Evolutionary conservation across 176 grass and related monocot species (phyloP), one percentile per base, ranked within the genome.

Genomic region (Oryza glumipatula): DNA sequence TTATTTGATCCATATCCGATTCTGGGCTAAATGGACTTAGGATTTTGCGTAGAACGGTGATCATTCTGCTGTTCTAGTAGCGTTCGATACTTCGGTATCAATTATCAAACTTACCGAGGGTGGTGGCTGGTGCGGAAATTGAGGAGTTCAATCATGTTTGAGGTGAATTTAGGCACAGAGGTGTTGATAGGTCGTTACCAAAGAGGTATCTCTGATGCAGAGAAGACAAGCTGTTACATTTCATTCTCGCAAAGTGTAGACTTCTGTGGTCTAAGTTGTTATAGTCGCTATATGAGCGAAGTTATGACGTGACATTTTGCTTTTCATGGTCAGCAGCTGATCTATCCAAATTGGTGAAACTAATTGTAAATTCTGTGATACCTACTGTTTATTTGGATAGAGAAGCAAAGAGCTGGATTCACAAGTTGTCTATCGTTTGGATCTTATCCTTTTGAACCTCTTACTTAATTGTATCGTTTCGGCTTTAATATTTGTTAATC

Each of bases 401-500:
- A 41, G 46, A 15, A 68, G 39, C 63, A 41, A 76, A 11, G 23
- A 68, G 19, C 70, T 83, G 71, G 44, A 39, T 11, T 15, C 76
- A 41, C 32, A 54, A 49, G 21, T 68, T 13, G 21, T 22, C n/a
- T 63, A 23, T 10, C 2, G 23, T 23, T 58, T 9, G 19, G 17
- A 19, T 28, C 23, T 23, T 66, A 10, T n/a, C 38, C 19, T 74
- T 74, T 48, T 3, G 9, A 83, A 74, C 41, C 43, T 56, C 58
- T 49, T 68, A 13, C 45, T 41, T 84, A 48, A 56, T 24, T 67
- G 12, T 86, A 21, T 35, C 56, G 11, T 22, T 65, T 71, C 70
- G 52, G 12, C 46, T 72, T 47, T 1, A n/a, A 9, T 19, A 52
- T 23, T 23, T 45, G 21, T 75, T 28, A 67, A 28, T 67, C 45